phyloP scores from a whole-genome alignment of 1,284 basidiomycete species.

The Moesziomyces sp. region DNA sequence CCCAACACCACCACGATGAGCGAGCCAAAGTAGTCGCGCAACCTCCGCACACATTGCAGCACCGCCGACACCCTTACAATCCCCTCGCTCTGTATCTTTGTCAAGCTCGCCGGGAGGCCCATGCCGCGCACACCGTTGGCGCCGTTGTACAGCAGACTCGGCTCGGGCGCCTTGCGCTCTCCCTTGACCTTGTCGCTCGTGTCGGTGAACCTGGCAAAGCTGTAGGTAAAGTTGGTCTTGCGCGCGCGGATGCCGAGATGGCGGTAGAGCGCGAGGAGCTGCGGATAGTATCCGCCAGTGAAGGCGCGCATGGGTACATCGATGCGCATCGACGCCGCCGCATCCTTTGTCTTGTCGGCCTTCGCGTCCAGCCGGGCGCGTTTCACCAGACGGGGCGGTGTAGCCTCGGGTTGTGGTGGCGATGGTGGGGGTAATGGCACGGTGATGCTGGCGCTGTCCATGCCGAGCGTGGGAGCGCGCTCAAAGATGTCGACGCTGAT shows the following conservation, averaged over 20 bases:
- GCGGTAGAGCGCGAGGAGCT: slow-evolving; percentile 56
- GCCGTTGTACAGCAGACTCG: slow-evolving; percentile 56
- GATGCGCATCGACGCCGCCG: slow-evolving; percentile 32
- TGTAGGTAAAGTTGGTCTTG: slow-evolving; percentile 59
- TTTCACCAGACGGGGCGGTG: slow-evolving; percentile 12
- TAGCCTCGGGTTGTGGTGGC: not conserved
- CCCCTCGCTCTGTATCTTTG: not conserved
- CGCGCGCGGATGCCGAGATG: slow-evolving; percentile 43
- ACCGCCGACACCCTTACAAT: slow-evolving; percentile 12
- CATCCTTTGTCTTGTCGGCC: not conserved
- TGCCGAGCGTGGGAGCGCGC: slow-evolving; percentile 52
- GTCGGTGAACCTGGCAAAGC: slow-evolving; percentile 33
- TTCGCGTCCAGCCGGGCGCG: slow-evolving; percentile 5
- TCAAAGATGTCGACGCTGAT: slow-evolving; percentile 57
- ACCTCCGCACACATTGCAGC: slow-evolving; percentile 1
- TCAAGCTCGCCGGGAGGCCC: slow-evolving; percentile 34
- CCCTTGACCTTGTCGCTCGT: not conserved
- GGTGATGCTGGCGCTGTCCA: slow-evolving; percentile 62
- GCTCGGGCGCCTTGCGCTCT: slow-evolving; percentile 11
- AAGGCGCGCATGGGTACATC: slow-evolving; percentile 67
- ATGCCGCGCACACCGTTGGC: slow-evolving; percentile 47
- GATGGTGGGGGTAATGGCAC: slow-evolving; percentile 24
- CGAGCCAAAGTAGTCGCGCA: slow-evolving; percentile 19
- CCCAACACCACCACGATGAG: slow-evolving; percentile 42
- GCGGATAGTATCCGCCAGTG: slow-evolving; percentile 64